Evolutionary conservation across 768 basidiomycete genomes (phyloP), one percentile per base, ranked within the genome.

Genomic region (Termitomyces eurrhizus): DNA sequence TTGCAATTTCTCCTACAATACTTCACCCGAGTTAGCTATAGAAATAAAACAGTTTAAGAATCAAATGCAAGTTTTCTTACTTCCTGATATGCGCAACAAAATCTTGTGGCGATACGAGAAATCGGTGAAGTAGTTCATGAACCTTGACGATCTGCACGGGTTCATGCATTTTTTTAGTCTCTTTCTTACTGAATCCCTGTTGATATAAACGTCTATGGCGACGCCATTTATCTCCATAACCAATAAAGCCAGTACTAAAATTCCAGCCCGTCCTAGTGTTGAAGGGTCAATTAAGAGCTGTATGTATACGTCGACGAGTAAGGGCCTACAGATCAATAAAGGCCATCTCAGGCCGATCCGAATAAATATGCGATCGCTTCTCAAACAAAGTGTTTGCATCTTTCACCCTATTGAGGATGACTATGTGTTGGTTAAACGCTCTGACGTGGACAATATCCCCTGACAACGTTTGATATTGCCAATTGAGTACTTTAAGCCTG

Each of bases 221-320:
- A 48, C 72, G 67, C 77, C 76, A 77, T 52, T 51, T 39, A 1
- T 70, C 64, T 0, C 68, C 70, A 36, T 76, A 73, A 13, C 60
- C 64, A 64, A 72, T 70, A 0, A 75, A 37, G 1, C 46, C 69
- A 7, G 69, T 14, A 58, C 67, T 71, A 54, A 72, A 73, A 35
- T 70, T 63, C 72, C 69, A 76, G 5, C 71, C 74, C 67, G 72
- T 71, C 14, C 75, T 77, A 21, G 11, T 36, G 49, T 16, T 5
- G 24, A 33, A 7, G 12, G 14, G 6, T 48, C 26, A 26, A 26
- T 24, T 5, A 24, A 48, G 5, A n/a, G 24, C 14, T 45, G 24
- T 2, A 4, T 13, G 18, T 24, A 12, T 4, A 46, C 26, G 7
- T 29, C 6, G 4, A 33, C 7, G 8, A 16, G 14, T 26, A n/a